These are phyloP conservation scores for Populus deltoides DNA, from an alignment of 345 rosid genomes.

Conservation along the genomic window DNA sequence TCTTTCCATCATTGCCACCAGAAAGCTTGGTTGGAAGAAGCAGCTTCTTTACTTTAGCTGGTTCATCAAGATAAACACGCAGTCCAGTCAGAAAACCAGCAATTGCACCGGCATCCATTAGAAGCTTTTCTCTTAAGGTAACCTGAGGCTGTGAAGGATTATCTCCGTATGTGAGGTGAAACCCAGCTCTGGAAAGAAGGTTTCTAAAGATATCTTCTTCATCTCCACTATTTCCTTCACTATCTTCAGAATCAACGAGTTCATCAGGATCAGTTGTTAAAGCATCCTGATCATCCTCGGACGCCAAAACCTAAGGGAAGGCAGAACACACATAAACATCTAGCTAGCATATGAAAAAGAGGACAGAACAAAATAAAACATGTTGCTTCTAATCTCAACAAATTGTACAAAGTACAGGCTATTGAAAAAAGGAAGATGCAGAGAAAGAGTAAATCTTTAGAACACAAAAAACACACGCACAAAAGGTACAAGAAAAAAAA, in stretches of 20 bases:
- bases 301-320: conserved; percentile 77
- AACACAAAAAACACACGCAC: background rate
- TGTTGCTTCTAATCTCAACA: background rate
- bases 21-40: conserved; percentile 95
- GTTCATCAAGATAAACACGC: conserved; percentile 96
- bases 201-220: conserved; percentile 97
- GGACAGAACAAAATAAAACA: background rate
- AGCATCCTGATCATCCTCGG: conserved; percentile 97
- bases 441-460: background rate
- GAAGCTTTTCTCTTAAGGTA: conserved; percentile 81
- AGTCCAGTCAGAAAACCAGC: conserved; percentile 96
- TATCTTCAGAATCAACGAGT: conserved; percentile 93
- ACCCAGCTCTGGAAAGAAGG: conserved; percentile 96
- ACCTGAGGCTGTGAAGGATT: conserved; percentile 89
- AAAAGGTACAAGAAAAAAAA: background rate
- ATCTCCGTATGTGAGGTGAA: conserved; percentile 91
- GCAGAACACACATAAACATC: conserved; percentile 5
- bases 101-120: conserved; percentile 99
- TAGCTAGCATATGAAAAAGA: background rate
- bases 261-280: conserved; percentile 99
- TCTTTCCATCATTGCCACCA: conserved; percentile 70
- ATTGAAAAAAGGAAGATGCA: background rate
- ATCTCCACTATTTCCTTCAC: conserved; percentile 93
- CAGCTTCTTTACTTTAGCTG: conserved; percentile 93
- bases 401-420: background rate